Evolutionary conservation across 2,329 filamentous ascomycete species (phyloP).

Genomic region (Colletotrichum limetticola): DNA sequence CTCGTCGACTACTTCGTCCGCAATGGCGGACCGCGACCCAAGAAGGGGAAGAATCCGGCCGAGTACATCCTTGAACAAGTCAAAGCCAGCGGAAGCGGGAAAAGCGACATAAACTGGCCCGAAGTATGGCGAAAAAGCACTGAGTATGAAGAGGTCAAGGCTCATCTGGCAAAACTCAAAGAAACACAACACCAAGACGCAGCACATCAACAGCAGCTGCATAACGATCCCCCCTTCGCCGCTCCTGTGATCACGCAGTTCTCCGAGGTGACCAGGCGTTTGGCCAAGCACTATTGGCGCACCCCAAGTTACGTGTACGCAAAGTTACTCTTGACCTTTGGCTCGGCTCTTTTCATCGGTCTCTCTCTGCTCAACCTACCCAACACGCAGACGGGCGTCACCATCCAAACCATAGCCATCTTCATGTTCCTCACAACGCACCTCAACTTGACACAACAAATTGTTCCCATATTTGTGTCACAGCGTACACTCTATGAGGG

Average conservation of each 20-base stretch:
- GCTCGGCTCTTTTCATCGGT: slow-evolving; percentile 67
- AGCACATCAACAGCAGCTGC: slow-evolving; percentile 42
- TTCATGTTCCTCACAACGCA: slow-evolving; percentile 82
- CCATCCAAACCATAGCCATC: slow-evolving; percentile 77
- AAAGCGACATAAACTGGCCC: slow-evolving; percentile 56
- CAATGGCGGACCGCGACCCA: slow-evolving; percentile 67
- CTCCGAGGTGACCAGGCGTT: slow-evolving; percentile 67
- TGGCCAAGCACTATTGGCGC: slow-evolving; percentile 83
- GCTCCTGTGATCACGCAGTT: slow-evolving; percentile 73
- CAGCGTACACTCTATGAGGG: slow-evolving; percentile 75
- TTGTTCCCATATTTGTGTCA: slow-evolving; percentile 74
- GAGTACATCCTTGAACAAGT: slow-evolving; percentile 72
- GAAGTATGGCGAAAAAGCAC: slow-evolving; percentile 49
- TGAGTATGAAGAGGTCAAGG: slow-evolving; percentile 45
- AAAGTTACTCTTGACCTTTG: slow-evolving; percentile 68
- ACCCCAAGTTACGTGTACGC: slow-evolving; percentile 80
- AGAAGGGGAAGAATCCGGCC: slow-evolving; percentile 69
- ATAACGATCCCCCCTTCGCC: slow-evolving; percentile 65
- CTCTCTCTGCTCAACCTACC: slow-evolving; percentile 73
- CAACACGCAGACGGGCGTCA: slow-evolving; percentile 71
- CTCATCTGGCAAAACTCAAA: slow-evolving; percentile 43
- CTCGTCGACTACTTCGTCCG: slow-evolving; percentile 69
- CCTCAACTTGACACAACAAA: slow-evolving; percentile 69
- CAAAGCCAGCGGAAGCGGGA: slow-evolving; percentile 60
- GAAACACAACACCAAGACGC: not conserved